Conservation (phyloP, 2,329 filamentous ascomycete genomes). For the Cladosporium colombiae region DNA sequence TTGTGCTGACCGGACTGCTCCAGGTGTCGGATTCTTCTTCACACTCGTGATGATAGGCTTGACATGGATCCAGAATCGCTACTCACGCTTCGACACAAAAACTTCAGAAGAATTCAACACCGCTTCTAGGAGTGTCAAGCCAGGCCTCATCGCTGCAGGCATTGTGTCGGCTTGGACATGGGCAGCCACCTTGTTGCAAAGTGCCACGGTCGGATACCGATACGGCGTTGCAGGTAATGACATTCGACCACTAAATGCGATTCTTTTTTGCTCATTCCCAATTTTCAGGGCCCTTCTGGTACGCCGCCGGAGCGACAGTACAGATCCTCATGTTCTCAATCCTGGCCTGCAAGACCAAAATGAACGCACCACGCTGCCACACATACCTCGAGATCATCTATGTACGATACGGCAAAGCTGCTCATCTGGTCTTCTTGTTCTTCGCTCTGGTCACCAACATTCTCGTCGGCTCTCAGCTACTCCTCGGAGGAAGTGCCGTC, state of each 20-base stretch:
- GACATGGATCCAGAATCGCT: constrained; percentile 39
- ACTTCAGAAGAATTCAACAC: constrained; percentile 91
- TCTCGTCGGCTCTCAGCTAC: constrained; percentile 45
- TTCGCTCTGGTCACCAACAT: constrained; percentile 46
- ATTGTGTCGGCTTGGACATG: constrained; percentile 90
- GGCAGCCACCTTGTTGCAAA: constrained; percentile 39
- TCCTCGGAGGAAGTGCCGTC: constrained; percentile 49
- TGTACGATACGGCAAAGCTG: constrained; percentile 34
- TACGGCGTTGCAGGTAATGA: constrained; percentile 12
- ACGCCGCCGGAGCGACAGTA: constrained; percentile 44
- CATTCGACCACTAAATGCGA: too few relatives aligned
- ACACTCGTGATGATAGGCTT: constrained; percentile 45
- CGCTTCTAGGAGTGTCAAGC: constrained; percentile 81
- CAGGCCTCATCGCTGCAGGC: constrained; percentile 78
- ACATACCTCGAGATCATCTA: constrained; percentile 45
- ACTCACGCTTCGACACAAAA: constrained; percentile 60
- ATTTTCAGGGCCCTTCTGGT: constrained; percentile 35
- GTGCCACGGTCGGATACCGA: constrained; percentile 35
- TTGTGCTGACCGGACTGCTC: not conserved
- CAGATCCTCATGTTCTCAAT: constrained; percentile 47
- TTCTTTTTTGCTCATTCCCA: not conserved
- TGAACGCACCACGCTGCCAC: constrained; percentile 34
- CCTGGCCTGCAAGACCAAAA: constrained; percentile 44
- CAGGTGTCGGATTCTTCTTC: constrained; percentile 67
- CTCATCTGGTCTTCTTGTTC: constrained; percentile 20